phyloP scores from a whole-genome alignment of 495 filamentous ascomycete genomes.

The Opeltia flavorubescens region DNA sequence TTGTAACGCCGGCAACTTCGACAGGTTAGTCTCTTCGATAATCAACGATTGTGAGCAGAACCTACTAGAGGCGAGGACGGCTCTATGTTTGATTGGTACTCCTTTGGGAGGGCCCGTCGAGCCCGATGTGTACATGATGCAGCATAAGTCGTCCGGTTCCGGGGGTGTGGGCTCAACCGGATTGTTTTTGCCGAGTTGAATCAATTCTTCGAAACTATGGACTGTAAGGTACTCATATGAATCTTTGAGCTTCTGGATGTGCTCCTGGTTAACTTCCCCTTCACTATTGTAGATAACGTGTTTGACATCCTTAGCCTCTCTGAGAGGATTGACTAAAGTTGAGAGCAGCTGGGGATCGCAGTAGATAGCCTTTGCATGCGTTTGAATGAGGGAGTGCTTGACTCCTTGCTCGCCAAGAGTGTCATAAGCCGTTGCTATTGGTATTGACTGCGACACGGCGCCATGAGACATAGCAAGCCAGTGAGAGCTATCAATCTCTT shows the following conservation, averaged over 20 bases:
- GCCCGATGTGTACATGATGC: conserved; percentile 99
- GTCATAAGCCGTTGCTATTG: conserved; percentile 95
- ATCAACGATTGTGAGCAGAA: conserved; percentile 4
- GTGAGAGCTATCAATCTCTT: conserved; percentile 25
- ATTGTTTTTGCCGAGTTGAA: conserved; percentile 71
- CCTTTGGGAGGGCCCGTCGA: conserved; percentile 97
- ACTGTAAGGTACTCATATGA: conserved; percentile 56
- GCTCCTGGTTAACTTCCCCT: conserved; percentile 55
- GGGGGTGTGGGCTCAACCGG: conserved; percentile 70
- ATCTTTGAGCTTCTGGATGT: conserved; percentile 67
- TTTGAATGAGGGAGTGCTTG: conserved; percentile 81
- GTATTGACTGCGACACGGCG: conserved; percentile 78
- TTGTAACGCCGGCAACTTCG: conserved; percentile 73
- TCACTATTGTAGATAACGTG: conserved; percentile 84
- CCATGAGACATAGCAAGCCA: conserved; percentile 68
- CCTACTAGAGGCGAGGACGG: conserved; percentile 78
- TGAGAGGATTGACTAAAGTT: conserved; percentile 67
- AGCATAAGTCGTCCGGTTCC: conserved; percentile 74
- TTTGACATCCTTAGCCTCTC: conserved; percentile 63
- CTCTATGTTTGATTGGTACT: conserved; percentile 77
- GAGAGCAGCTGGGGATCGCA: conserved; percentile 71
- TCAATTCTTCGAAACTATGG: conserved; percentile 72
- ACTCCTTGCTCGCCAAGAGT: conserved; percentile 90
- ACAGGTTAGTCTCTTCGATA: not conserved
- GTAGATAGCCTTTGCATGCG: conserved; percentile 77